Conservation (phyloP, 2,329 filamentous ascomycete species). For the Pezicula radicicola region DNA sequence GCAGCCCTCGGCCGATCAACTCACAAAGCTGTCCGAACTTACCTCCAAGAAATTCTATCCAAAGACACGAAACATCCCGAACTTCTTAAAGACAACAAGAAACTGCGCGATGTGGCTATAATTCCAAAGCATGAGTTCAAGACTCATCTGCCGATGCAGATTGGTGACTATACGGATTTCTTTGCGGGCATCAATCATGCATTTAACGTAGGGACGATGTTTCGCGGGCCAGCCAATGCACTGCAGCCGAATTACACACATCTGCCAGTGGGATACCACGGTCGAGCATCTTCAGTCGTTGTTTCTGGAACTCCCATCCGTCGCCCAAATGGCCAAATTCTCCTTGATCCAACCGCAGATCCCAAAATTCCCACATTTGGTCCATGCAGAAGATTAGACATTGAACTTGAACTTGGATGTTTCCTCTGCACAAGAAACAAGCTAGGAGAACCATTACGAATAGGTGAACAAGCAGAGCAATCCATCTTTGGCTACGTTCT, state of each 20-base stretch:
- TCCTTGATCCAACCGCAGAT: slow-evolving; percentile 59
- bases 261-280: slow-evolving; percentile 79
- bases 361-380: slow-evolving; percentile 61
- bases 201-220: slow-evolving; percentile 58
- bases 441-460: slow-evolving; percentile 60
- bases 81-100: slow-evolving; percentile 59
- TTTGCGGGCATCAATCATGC: slow-evolving; percentile 80
- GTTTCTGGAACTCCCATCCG: slow-evolving; percentile 70
- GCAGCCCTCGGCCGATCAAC: slow-evolving; percentile 67
- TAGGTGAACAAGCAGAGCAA: slow-evolving; percentile 60
- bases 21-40: slow-evolving; percentile 65
- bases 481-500: slow-evolving; percentile 77
- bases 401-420: slow-evolving; percentile 77
- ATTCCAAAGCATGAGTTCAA: slow-evolving; percentile 56
- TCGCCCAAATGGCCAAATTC: slow-evolving; percentile 73
- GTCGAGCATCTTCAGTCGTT: slow-evolving; percentile 72
- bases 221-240: slow-evolving; percentile 69
- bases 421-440: slow-evolving; percentile 66
- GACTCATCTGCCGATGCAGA: slow-evolving; percentile 71
- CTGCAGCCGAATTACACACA: slow-evolving; percentile 80
- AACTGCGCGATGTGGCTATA: slow-evolving; percentile 54
- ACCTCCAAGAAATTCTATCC: slow-evolving; percentile 65
- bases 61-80: slow-evolving; percentile 55
- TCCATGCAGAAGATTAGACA: slow-evolving; percentile 66
- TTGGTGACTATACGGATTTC: slow-evolving; percentile 85